Conservation (phyloP, 441 rosid genomes). For the Jatropha podagrica region DNA sequence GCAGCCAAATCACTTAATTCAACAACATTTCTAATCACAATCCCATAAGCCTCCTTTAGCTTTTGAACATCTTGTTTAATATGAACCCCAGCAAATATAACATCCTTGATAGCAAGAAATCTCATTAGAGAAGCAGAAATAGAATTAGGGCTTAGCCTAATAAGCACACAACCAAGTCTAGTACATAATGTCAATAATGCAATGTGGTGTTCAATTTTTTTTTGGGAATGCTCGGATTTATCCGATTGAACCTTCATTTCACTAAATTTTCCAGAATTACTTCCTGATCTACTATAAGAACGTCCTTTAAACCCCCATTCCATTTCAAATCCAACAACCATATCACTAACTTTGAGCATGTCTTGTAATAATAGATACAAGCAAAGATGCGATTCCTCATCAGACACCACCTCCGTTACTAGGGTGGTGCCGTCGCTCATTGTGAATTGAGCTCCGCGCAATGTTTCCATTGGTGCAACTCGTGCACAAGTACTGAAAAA, state of each 20-base stretch:
- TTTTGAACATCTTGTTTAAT: conserved; percentile 26
- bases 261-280: conserved; percentile 7
- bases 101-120: conserved; percentile 27
- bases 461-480: conserved; percentile 24
- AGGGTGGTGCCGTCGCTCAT: conserved; percentile 27
- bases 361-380: conserved; percentile 33
- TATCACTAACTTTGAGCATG: conserved; percentile 31
- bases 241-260: conserved; percentile 5
- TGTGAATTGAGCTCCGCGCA: conserved; percentile 27
- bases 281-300: conserved; percentile 19
- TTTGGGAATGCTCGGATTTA: conserved; percentile 5
- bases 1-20: conserved; percentile 34
- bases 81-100: conserved; percentile 31
- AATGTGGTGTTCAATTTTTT: conserved; percentile 25
- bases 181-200: conserved; percentile 30
- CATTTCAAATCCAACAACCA: conserved; percentile 31
- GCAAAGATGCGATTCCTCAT: conserved; percentile 31
- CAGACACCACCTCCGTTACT: conserved; percentile 29
- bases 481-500: background rate
- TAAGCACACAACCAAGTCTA: conserved; percentile 26
- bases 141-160: conserved; percentile 20
- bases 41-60: conserved; percentile 14
- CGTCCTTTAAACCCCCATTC: conserved; percentile 34
- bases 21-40: conserved; percentile 24
- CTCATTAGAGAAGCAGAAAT: conserved; percentile 23